Evolutionary conservation across 1,284 basidiomycete species (phyloP).

Genomic region (Apiotrichum domesticum): DNA sequence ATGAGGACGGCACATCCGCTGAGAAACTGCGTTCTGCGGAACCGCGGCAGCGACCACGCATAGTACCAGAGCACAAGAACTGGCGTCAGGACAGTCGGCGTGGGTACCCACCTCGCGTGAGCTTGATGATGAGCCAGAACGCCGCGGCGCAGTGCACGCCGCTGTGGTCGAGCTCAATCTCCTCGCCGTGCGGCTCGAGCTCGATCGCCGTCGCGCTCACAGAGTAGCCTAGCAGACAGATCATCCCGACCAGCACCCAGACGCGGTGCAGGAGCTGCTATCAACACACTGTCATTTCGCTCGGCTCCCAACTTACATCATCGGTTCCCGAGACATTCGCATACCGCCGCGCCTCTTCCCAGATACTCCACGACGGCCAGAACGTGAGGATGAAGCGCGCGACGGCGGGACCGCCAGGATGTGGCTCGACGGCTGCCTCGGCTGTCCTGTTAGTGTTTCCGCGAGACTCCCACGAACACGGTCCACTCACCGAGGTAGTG

Average conservation of each 20-base stretch:
- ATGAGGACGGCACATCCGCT: slow-evolving; percentile 28
- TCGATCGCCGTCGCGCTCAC: slow-evolving; percentile 46
- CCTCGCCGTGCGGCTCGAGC: slow-evolving; percentile 4
- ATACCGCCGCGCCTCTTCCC: slow-evolving; percentile 42
- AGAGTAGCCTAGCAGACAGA: slow-evolving; percentile 41
- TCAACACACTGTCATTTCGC: too few relatives aligned
- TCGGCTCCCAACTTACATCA: slow-evolving; percentile 23
- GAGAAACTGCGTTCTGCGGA: slow-evolving; percentile 31
- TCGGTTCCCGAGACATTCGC: slow-evolving; percentile 38
- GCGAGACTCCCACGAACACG: background rate
- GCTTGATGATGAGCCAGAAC: slow-evolving; percentile 38
- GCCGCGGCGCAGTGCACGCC: slow-evolving; percentile 26
- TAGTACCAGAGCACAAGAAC: slow-evolving; percentile 28
- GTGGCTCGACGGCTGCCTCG: slow-evolving; percentile 6
- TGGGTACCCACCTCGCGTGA: slow-evolving; percentile 19
- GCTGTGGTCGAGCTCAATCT: slow-evolving; percentile 1
- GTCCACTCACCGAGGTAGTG: slow-evolving; percentile 35
- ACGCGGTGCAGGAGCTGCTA: slow-evolving; percentile 38
- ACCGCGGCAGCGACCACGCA: slow-evolving; percentile 34
- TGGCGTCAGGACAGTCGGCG: slow-evolving; percentile 7
- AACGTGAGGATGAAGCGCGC: slow-evolving; percentile 31
- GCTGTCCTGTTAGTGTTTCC: background rate
- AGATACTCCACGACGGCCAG: slow-evolving; percentile 43
- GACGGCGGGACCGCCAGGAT: slow-evolving; percentile 21
- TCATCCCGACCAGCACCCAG: slow-evolving; percentile 45